Conservation (phyloP, 352 stramenopile genomes). For the Thalassiosira mediterranea region DNA sequence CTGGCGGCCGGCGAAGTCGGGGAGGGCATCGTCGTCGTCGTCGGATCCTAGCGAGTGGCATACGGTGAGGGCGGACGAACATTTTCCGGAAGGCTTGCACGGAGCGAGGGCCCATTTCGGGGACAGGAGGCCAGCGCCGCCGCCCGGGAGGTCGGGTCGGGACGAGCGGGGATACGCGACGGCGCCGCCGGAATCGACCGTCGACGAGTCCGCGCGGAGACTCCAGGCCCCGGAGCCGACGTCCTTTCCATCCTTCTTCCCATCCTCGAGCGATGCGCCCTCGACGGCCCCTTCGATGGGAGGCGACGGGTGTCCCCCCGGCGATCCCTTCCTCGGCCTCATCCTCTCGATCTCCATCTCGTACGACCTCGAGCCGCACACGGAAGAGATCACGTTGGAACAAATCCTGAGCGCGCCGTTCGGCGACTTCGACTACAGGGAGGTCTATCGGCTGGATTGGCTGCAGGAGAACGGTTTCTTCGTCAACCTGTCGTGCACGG, state of each 20-base stretch:
- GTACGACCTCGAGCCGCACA: background rate
- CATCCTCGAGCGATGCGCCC: background rate
- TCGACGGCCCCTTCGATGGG: background rate
- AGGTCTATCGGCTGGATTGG: background rate
- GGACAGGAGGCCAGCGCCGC: too few species aligned
- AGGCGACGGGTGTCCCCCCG: background rate
- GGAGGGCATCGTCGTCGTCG: too few species aligned
- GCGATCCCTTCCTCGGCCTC: slow-evolving; percentile 3
- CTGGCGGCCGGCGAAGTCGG: too few species aligned
- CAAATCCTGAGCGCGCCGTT: slow-evolving; percentile 1
- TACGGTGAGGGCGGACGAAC: too few species aligned
- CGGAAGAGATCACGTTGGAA: slow-evolving; percentile 5
- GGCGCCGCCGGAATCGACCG: too few species aligned
- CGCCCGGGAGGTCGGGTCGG: too few species aligned
- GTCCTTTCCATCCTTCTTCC: background rate
- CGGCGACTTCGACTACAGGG: background rate
- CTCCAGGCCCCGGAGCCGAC: too few species aligned
- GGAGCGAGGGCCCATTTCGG: too few species aligned
- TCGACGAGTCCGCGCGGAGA: too few species aligned
- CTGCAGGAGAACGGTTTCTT: background rate
- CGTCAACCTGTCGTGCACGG: slow-evolving; percentile 4
- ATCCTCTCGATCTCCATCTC: background rate
- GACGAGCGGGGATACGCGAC: too few species aligned
- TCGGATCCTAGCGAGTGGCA: too few species aligned
- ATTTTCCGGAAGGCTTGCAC: too few species aligned